Base-by-base conservation (phyloP, 306 rosid genomes). In the Alnus glutinosa region DNA sequence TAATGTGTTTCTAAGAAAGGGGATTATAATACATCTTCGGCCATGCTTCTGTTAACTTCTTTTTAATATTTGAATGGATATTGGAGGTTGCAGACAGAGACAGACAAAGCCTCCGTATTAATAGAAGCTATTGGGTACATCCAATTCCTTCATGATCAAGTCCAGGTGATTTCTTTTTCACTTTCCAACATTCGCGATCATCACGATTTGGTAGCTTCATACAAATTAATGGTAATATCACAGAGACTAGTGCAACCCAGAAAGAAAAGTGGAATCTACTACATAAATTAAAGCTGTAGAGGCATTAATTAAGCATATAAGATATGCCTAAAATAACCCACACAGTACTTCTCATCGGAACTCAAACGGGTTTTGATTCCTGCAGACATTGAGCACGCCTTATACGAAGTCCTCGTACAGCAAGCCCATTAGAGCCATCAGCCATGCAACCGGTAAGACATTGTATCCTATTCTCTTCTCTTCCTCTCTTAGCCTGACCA, bases 101-200 rank as follows among this genome's bases (percentile, higher is more conserved):
- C 92, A 19, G 90, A 89, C 74, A 88, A 92, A 71, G 88, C 89
- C 46, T 85, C 90, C 18, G 92, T 88, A 30, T 77, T 90, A 50
- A 79, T 88, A 23, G 94, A 90, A 86, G 86, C 94, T 52, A 88
- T 88, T 78, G 94, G 94, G 55, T 90, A 90, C 85, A 85, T 88
- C 76, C 94, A 85, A 59, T 88, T 90, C 80, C 94, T 88, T 75
- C 92, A 85, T 39, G 87, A 86, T 48, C 92, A 88, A 86, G 85
- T 90, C 69, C 89, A 90, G 90, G 94, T 88, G 54, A 69, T 3
- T 2, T 9, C 32, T 57, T 68, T 51, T 1, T 78, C 16, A 9
- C 46, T 13, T 7, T 70, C 55, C 14, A 46, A 54, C 49, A 46
- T 75, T 23, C 28, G 2, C 36, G 47, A 62, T 76, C 15, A 16